Conservation (phyloP, 257 asterid genomes). For the Linderniella brevidens region DNA sequence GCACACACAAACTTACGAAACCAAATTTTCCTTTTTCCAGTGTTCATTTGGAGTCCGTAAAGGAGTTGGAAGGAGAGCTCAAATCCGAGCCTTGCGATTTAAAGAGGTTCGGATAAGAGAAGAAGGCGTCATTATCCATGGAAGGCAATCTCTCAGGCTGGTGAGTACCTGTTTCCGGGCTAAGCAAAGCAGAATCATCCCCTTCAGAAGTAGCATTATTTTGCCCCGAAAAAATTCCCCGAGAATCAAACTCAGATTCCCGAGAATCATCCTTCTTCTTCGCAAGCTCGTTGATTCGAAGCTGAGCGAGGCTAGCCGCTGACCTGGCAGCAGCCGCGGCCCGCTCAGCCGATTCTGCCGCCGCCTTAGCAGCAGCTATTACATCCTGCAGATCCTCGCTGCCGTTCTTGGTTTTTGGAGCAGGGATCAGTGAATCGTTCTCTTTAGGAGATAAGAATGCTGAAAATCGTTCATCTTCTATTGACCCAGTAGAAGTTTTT, state of each 20-base stretch:
- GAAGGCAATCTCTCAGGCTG: conserved; percentile 69
- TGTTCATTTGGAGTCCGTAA: no score
- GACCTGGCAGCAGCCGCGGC: conserved; percentile 93
- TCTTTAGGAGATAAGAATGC: conserved; percentile 44
- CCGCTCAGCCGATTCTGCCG: conserved; percentile 77
- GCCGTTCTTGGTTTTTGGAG: conserved; percentile 18
- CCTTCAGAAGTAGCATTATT: no score
- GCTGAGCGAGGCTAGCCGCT: conserved; percentile 79
- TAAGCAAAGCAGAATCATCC: no score
- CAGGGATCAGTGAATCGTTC: conserved; percentile 13
- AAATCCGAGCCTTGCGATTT: conserved; percentile 32
- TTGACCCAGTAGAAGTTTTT: conserved; percentile 8
- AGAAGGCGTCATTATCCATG: conserved; percentile 55
- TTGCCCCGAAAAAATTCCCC: no score
- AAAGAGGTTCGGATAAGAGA: conserved; percentile 78
- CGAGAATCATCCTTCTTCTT: conserved; percentile 23
- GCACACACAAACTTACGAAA: no score
- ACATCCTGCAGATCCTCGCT: conserved; percentile 56
- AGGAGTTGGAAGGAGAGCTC: conserved; percentile 17
- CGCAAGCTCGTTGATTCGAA: conserved; percentile 52
- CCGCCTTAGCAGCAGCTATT: conserved; percentile 77
- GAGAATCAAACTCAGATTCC: no score
- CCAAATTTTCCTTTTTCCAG: not conserved
- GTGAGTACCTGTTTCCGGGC: no score
- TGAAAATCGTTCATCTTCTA: conserved; percentile 34